These are phyloP conservation scores for Paecilomyces formosus DNA, from an alignment of 2,329 filamentous ascomycete species.

Conservation along the genomic window DNA sequence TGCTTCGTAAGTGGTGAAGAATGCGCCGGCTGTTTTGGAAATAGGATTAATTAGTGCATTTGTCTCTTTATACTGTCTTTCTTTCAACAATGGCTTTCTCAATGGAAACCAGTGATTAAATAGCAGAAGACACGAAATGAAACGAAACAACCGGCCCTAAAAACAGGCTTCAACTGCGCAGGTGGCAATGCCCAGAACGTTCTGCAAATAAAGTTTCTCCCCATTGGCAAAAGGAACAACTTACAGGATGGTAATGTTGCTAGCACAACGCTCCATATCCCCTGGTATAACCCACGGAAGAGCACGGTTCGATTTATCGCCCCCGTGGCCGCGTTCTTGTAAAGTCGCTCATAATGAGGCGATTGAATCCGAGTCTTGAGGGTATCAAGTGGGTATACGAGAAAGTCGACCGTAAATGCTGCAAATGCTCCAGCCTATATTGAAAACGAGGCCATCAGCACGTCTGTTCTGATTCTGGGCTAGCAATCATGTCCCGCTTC, in stretches of 20 bases:
- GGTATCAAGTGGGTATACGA: conserved; percentile 84
- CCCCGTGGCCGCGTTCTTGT: conserved; percentile 50
- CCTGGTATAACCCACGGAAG: conserved; percentile 76
- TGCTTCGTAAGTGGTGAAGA: conserved; percentile 85
- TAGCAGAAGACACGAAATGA: background rate
- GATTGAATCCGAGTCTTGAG: conserved; percentile 82
- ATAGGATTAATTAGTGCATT: background rate
- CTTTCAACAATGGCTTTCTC: background rate
- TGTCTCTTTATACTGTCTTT: background rate
- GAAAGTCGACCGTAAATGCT: conserved; percentile 75
- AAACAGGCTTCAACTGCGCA: background rate
- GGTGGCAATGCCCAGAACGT: background rate
- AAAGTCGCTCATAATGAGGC: conserved; percentile 63
- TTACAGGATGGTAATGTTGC: conserved; percentile 81
- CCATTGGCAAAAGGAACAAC: background rate
- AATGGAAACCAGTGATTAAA: too few species aligned
- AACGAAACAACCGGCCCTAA: background rate
- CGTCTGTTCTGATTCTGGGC: background rate
- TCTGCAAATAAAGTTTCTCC: background rate
- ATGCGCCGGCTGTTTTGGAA: conserved; percentile 59
- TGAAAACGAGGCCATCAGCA: background rate
- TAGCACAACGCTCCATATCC: conserved; percentile 74
- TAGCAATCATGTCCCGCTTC: background rate
- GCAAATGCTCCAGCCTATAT: conserved; percentile 72
- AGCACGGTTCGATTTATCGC: conserved; percentile 48